Conservation (phyloP, 2,329 filamentous ascomycete species). For the Colletotrichum sp. region DNA sequence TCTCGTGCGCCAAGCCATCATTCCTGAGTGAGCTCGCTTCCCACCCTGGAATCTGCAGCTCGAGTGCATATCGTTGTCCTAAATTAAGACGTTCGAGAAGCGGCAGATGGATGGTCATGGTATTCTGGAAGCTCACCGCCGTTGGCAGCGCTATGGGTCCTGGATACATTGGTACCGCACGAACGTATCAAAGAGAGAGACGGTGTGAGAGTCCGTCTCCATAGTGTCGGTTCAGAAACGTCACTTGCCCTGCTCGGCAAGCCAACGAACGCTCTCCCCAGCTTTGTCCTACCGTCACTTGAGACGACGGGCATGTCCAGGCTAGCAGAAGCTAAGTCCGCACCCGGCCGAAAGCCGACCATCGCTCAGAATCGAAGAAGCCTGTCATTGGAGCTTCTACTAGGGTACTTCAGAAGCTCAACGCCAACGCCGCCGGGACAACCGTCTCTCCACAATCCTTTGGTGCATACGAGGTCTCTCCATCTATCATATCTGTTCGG, state of each 20-base stretch:
- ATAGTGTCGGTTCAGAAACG: background rate
- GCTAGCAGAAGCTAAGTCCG: background rate
- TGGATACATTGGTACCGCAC: background rate
- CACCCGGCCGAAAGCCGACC: background rate
- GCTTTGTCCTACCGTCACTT: slow-evolving; percentile 7
- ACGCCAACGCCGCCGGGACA: background rate
- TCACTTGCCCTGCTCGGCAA: background rate
- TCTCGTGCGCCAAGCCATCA: background rate
- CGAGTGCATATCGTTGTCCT: background rate
- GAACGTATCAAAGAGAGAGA: slow-evolving; percentile 2
- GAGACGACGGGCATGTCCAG: background rate
- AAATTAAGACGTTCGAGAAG: slow-evolving; percentile 19
- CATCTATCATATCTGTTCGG: background rate
- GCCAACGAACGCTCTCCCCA: background rate
- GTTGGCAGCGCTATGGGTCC: background rate
- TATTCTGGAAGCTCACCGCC: slow-evolving; percentile 18
- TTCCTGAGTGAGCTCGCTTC: background rate
- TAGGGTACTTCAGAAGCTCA: background rate
- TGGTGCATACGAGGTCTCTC: background rate
- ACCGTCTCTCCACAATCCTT: background rate
- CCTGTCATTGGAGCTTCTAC: background rate
- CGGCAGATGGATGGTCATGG: background rate
- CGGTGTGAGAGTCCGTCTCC: background rate
- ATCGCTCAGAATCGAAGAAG: background rate
- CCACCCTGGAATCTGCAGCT: background rate